phyloP scores from a whole-genome alignment of 306 rosid genomes.

The Quillaja saponaria region DNA sequence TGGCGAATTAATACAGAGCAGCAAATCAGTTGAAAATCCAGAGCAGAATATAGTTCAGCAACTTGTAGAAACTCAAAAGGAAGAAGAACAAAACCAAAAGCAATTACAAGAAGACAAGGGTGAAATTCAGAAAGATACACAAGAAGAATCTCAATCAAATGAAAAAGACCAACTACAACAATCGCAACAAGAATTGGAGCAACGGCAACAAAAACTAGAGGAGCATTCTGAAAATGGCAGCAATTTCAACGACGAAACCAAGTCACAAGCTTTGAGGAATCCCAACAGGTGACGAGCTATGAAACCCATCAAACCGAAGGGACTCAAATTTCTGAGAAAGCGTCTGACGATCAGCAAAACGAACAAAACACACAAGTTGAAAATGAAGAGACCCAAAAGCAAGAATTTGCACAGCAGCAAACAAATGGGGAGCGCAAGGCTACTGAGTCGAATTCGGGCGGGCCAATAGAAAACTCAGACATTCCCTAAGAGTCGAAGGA shows the following conservation, averaged over 20 bases:
- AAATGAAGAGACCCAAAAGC: conserved; percentile 23
- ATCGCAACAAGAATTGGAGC: conserved; percentile 8
- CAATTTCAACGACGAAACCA: background rate
- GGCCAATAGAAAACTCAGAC: conserved; percentile 34
- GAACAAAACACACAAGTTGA: conserved; percentile 16
- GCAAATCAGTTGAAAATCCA: conserved; percentile 25
- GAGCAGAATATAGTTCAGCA: conserved; percentile 19
- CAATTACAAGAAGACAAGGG: conserved; percentile 46
- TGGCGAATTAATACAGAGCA: conserved; percentile 9
- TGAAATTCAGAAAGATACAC: background rate
- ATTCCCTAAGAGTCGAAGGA: conserved; percentile 58
- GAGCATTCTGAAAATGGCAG: background rate
- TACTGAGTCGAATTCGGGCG: conserved; percentile 30
- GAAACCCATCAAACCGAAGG: conserved; percentile 11
- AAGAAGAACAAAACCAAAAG: conserved; percentile 42
- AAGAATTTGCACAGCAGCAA: conserved; percentile 21
- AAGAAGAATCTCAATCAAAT: conserved; percentile 21
- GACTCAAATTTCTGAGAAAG: conserved; percentile 7
- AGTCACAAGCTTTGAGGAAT: background rate
- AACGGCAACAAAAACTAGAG: background rate
- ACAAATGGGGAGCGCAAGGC: conserved; percentile 6
- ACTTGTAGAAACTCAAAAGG: conserved; percentile 16
- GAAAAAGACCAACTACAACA: background rate
- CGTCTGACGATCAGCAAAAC: conserved; percentile 8
- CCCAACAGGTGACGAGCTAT: background rate